Percentiles rank a stretch among this genome's conserved stretches.
Conservation (phyloP, 495 filamentous ascomycete genomes). For the Lasiosphaeria ovina region DNA sequence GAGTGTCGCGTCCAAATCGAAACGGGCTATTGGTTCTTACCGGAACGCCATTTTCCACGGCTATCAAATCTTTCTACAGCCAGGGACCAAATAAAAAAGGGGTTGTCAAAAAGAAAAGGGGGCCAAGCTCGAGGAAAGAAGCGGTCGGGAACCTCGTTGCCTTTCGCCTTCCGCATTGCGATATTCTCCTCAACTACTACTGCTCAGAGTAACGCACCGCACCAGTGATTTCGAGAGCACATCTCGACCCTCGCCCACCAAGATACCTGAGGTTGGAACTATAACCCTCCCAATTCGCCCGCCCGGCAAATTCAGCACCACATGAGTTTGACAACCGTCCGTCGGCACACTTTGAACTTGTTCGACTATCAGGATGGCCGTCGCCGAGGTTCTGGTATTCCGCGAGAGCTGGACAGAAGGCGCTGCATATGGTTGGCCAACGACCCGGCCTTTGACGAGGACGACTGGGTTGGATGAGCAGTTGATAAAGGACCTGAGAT, state of each 20-base stretch:
- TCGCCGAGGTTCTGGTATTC: constrained; percentile 35
- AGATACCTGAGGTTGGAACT: constrained; percentile 2
- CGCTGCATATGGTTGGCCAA: constrained; percentile 23
- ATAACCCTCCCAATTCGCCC: constrained; percentile 12
- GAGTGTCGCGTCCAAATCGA: constrained; percentile 25
- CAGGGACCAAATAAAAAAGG: constrained; percentile 10
- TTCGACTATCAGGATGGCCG: constrained; percentile 46
- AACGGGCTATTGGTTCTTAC: constrained; percentile 30
- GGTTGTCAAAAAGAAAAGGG: constrained; percentile 14
- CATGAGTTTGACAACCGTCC: constrained; percentile 41
- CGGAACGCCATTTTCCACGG: constrained; percentile 20
- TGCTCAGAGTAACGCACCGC: constrained; percentile 4
- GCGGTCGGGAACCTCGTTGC: constrained; percentile 13
- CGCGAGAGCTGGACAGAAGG: constrained; percentile 33
- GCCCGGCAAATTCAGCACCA: constrained; percentile 31
- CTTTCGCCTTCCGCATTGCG: background rate
- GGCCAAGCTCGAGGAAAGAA: constrained; percentile 17
- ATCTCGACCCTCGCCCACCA: constrained; percentile 6
- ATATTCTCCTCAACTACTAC: too few species aligned
- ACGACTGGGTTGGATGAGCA: constrained; percentile 23
- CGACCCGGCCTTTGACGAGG: constrained; percentile 19
- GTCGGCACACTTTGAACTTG: constrained; percentile 34
- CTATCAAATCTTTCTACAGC: constrained; percentile 29
- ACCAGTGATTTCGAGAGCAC: background rate
- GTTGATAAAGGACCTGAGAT: constrained; percentile 8